Evolutionary conservation across 2,329 filamentous ascomycete genomes (phyloP), one percentile per base, ranked within the genome.

Genomic region (Microcyclosporella mali): DNA sequence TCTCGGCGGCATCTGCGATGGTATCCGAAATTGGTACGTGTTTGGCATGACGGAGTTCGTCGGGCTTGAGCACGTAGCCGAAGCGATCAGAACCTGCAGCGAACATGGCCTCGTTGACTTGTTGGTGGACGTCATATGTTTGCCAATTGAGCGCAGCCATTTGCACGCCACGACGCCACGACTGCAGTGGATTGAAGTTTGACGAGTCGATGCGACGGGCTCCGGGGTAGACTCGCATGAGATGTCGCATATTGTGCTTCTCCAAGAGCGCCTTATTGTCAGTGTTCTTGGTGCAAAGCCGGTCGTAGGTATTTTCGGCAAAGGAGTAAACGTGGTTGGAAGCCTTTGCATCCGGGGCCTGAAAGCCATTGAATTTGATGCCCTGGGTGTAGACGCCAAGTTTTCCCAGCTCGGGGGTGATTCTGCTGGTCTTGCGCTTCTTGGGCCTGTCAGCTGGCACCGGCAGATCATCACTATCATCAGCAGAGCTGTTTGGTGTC

Each of bases 61-160:
- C 78, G 15, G 92, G 90, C 70, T 98, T 98, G 40, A 95, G 77
- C 11, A 97, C 88, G 58, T 97, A 98, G 33, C 92, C 92, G 2
- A 85, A 86, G 43, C 81, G 79, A 66, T 95, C 92, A 10, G 78
- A 82, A 33, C 88, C 87, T 45, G 87, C 86, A 35, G 88, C 85
- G 62, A 95, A 98, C 92, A 98, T 97, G 59, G 92, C 92, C 55
- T 92, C 85, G 63, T 97, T 97, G 64, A 97, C 77, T 62, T 97
- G 90, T 78, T 95, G 92, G 34, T 89, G 88, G 14, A 94, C 75
- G 61, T 97, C 92, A 59, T 94, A 95, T 0, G 89, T 97, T 67
- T 98, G 92, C 90, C 92, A 97, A 67, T 98, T 98, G 50, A 97
- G 74, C 0, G 92, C 92, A 11, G 85, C 88, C 90, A 98, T 97